Evolutionary conservation across 768 basidiomycete species (phyloP), one percentile per base, ranked within the genome.

Genomic region (Wakefieldia striispora): DNA sequence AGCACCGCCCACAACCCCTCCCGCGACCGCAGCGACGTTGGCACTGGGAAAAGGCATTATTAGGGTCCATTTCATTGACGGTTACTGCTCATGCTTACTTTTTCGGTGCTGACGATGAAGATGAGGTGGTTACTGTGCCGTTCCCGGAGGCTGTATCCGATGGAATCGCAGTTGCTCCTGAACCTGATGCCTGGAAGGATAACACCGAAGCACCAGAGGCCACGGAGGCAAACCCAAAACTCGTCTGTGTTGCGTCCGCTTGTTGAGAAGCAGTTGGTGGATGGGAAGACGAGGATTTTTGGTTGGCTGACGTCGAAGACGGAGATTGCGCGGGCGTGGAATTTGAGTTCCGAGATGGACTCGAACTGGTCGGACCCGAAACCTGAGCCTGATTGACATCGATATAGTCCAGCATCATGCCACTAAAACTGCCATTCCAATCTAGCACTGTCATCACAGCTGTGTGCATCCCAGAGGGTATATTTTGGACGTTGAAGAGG

Each of bases 321-420:
- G 58, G 10, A 5, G 57, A 40, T 23, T 50, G 55, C 1, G 49
- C 19, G 13, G 56, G n/a, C 3, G 36, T 40, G 31, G 58, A 26
- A 27, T 20, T 45, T 16, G 49, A 16, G 1, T 17, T 49, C n/a
- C 49, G 13, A 8, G 36, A 40, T 14, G 48, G 5, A 33, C 26
- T 45, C 14, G 43, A 19, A 23, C 35, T 17, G 11, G 43, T 42
- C 12, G 57, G 47, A 34, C 24, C 21, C 5, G 47, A 1, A 41
- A 65, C 61, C 23, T 12, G 14, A 6, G 56, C 55, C n/a, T 66
- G 57, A 45, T 59, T 66, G 9, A 65, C 46, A 24, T 58, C 11
- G 26, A 63, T 52, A 45, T 66, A 66, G 39, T 64, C 64, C 35
- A 66, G 29, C 62, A 64, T 66, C 61, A 64, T 65, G 4, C 57